These are phyloP conservation scores for Pseudocercospora fijiensis DNA, from an alignment of 2,329 filamentous ascomycete genomes.

Conservation along the genomic window DNA sequence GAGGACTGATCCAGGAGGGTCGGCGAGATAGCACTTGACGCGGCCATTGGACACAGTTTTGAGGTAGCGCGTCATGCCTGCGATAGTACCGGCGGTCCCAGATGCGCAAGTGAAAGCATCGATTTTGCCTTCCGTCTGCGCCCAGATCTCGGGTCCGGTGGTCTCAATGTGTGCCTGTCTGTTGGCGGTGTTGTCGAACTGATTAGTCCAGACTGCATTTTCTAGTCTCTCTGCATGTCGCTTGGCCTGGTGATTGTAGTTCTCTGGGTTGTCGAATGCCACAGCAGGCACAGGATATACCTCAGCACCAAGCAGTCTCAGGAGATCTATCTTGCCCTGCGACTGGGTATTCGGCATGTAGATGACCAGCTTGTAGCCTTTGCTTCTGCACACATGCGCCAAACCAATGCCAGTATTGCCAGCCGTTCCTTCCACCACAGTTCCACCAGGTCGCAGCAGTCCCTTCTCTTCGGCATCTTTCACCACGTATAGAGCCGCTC, in stretches of 20 bases:
- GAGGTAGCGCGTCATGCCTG: constrained; percentile 81
- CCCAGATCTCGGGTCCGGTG: constrained; percentile 96
- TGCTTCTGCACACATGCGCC: constrained; percentile 89
- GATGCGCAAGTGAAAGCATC: constrained; percentile 96
- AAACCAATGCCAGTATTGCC: constrained; percentile 98
- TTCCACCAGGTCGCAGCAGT: constrained; percentile 78
- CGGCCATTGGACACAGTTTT: constrained; percentile 76
- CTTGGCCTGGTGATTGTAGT: constrained; percentile 96
- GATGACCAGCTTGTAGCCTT: constrained; percentile 92
- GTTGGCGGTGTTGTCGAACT: constrained; percentile 97
- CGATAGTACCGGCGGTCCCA: constrained; percentile 87
- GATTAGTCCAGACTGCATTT: constrained; percentile 97
- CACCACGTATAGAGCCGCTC: constrained; percentile 90
- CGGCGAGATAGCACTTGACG: constrained; percentile 86
- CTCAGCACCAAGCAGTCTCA: constrained; percentile 87
- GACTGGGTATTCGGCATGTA: constrained; percentile 99
- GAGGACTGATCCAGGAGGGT: constrained; percentile 89
- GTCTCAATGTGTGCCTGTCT: constrained; percentile 93
- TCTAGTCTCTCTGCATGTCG: constrained; percentile 82
- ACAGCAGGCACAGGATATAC: constrained; percentile 95
- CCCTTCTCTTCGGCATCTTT: constrained; percentile 89
- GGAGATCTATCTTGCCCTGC: constrained; percentile 93
- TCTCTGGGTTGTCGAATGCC: constrained; percentile 88
- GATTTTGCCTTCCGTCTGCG: constrained; percentile 78
- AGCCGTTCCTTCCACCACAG: constrained; percentile 93